Conservation (phyloP, 2,329 filamentous ascomycete species). For the Fusarium concolor region DNA sequence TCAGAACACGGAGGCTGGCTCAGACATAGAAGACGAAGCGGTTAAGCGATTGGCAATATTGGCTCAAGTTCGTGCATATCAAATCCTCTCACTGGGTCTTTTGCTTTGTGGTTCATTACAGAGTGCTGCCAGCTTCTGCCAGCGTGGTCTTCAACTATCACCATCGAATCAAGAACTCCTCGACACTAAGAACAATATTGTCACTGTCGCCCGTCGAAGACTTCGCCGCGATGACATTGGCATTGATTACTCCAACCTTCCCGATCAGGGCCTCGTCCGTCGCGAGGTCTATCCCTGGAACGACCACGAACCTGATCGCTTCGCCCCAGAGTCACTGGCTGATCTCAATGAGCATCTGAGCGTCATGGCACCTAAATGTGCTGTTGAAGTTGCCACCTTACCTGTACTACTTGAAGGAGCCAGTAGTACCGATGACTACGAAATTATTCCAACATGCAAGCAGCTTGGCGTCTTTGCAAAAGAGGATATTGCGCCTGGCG, state of each 20-base stretch:
- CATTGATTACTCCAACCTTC: conserved; percentile 63
- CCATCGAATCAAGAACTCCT: conserved; percentile 67
- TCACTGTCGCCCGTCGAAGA: conserved; percentile 62
- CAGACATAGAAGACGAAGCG: conserved; percentile 50
- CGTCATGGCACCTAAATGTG: conserved; percentile 81
- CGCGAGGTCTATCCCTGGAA: conserved; percentile 80
- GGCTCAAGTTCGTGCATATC: conserved; percentile 68
- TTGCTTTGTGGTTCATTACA: conserved; percentile 75
- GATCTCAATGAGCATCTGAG: conserved; percentile 78
- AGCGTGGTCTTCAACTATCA: conserved; percentile 67
- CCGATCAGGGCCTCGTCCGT: conserved; percentile 77
- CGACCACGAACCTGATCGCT: conserved; percentile 74
- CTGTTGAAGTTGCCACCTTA: conserved; percentile 79
- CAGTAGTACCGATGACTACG: conserved; percentile 61
- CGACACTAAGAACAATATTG: conserved; percentile 65
- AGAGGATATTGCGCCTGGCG: conserved; percentile 80
- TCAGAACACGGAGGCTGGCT: conserved; percentile 49
- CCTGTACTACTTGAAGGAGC: conserved; percentile 74
- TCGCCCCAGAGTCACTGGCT: conserved; percentile 74
- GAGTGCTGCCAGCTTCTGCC: conserved; percentile 74
- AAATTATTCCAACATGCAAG: conserved; percentile 69
- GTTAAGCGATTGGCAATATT: conserved; percentile 58
- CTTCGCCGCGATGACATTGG: conserved; percentile 60
- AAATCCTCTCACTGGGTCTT: conserved; percentile 68
- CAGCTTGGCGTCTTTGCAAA: conserved; percentile 94